Percentiles rank a stretch among this genome's conserved stretches.
phyloP scores from a whole-genome alignment of 2,329 filamentous ascomycete genomes.

The Diaporthe sp. region DNA sequence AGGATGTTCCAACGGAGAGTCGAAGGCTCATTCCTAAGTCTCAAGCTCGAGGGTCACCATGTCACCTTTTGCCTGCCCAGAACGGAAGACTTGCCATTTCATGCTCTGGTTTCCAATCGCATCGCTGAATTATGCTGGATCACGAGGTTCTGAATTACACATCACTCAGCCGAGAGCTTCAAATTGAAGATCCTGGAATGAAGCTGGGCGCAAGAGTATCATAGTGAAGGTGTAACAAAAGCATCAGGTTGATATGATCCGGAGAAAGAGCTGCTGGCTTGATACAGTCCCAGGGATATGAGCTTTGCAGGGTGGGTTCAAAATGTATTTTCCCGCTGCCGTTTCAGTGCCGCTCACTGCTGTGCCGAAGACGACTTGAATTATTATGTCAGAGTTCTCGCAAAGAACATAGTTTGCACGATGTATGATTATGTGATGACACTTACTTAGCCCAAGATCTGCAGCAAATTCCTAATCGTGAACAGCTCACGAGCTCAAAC shows the following conservation, averaged over 20 bases:
- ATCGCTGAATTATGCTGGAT: background rate
- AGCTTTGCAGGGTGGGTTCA: background rate
- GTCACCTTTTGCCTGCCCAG: background rate
- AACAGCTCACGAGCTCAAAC: background rate
- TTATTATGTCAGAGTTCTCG: background rate
- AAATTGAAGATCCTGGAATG: background rate
- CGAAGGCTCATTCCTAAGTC: too few relatives aligned
- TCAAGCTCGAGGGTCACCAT: background rate
- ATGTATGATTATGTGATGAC: background rate
- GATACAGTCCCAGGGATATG: background rate
- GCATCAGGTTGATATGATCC: background rate
- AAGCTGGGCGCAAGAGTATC: background rate
- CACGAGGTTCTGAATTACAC: background rate
- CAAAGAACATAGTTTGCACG: background rate
- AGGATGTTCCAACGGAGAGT: background rate
- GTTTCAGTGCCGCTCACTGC: background rate
- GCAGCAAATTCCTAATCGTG: background rate
- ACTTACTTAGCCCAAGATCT: background rate
- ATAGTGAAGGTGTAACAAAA: background rate
- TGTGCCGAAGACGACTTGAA: background rate
- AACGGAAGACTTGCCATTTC: background rate
- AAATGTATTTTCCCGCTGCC: background rate
- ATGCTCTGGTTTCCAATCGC: background rate
- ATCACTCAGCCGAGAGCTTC: background rate
- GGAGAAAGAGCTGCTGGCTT: background rate